Evolutionary conservation across 768 basidiomycete genomes (phyloP), one percentile per base, ranked within the genome.

Genomic region (Russula lepida): DNA sequence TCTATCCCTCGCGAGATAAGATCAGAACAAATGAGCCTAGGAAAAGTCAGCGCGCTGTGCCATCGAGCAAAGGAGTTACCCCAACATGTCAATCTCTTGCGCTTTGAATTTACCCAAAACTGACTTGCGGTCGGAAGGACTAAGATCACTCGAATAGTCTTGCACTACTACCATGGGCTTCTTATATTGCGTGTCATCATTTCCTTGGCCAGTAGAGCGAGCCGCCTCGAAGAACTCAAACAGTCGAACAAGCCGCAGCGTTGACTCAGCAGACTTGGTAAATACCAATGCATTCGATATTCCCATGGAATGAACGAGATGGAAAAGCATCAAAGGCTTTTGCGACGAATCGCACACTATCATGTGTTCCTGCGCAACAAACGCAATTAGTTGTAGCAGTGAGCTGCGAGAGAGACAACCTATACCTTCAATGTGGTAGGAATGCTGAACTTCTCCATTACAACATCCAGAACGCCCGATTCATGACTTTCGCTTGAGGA

Each of bases 211-310:
- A 66, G 65, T 44, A 6, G 64, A 62, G 8, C 67, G 73, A 21
- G 82, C 77, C 17, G 78, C 76, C 74, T 92, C 85, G 66, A 97
- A 94, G 67, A 88, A 87, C 27, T 87, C 81, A 65, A 98, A 83
- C 12, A 98, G 78, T 43, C 79, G 81, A 28, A 94, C 86, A 7
- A 98, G 84, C 9, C 95, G 83, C 4, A 78, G 76, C 0, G 94
- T 90, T 0, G 92, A 92, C 70, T 98, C 95, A 5, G 95, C 87
- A 0, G 89, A 92, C 74, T 98, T 98, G n/a, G 95, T 97, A 75
- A 99, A 99, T 32, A 97, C 86, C 35, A 99, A 77, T 0, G 87
- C 89, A 60, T 89, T 88, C 9, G 72, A 77, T 23, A 93, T 78
- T 8, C 76, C 68, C 50, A 75, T 78, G 8, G 75, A 70, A 68